Conservation (phyloP, 345 rosid genomes). For the Laguncularia racemosa region DNA sequence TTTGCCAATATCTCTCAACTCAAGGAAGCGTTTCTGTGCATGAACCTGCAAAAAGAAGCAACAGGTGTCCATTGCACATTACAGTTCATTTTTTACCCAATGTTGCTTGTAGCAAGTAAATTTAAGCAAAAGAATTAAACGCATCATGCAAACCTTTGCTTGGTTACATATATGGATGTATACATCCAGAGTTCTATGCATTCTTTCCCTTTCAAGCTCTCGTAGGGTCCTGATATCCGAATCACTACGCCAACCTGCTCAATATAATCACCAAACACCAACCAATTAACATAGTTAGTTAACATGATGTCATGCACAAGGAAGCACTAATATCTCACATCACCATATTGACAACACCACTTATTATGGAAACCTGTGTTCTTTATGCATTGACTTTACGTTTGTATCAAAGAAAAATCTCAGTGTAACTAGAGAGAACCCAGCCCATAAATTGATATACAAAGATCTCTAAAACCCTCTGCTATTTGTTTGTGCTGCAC, state of each 20-base stretch:
- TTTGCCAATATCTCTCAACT: slow-evolving; percentile 42
- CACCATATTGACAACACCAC: too few species aligned
- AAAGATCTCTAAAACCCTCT: too few species aligned
- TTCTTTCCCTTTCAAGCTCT: slow-evolving; percentile 16
- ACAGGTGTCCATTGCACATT: too few species aligned
- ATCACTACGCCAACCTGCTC: slow-evolving; percentile 3
- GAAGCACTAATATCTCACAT: too few species aligned
- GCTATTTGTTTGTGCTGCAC: too few species aligned
- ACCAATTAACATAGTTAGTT: not conserved
- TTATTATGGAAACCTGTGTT: too few species aligned
- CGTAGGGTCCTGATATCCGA: slow-evolving; percentile 6
- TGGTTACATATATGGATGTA: slow-evolving; percentile 21
- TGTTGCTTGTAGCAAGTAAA: not conserved
- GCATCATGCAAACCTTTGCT: slow-evolving; percentile 16
- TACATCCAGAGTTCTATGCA: slow-evolving; percentile 20
- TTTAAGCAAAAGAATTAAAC: not conserved
- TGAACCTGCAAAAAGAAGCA: slow-evolving; percentile 28
- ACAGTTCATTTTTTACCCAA: too few species aligned
- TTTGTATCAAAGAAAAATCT: too few species aligned
- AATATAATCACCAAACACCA: slow-evolving; percentile 4
- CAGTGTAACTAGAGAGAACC: too few species aligned
- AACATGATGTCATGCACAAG: too few species aligned
- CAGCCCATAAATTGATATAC: too few species aligned
- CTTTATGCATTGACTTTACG: too few species aligned
- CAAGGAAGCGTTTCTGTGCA: slow-evolving; percentile 31